These are phyloP conservation scores for Pistacia integerrima DNA, from an alignment of 345 rosid genomes.

Conservation along the genomic window DNA sequence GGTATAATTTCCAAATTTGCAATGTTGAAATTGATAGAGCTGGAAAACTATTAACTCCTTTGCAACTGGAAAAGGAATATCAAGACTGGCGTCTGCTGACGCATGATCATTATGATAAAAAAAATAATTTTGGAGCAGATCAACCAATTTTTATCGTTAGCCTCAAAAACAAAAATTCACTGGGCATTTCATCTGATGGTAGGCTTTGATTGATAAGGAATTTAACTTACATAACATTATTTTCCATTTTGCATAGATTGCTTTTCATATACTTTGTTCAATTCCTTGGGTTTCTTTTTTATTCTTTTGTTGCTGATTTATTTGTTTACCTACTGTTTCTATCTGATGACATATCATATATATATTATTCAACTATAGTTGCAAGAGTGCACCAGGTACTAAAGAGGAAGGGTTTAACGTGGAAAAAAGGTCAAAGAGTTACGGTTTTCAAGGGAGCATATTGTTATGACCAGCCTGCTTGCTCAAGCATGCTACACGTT, in stretches of 20 bases:
- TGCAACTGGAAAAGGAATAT: conserved; percentile 58
- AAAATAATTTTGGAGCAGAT: conserved; percentile 58
- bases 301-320: background rate
- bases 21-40: conserved; percentile 37
- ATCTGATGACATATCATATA: background rate
- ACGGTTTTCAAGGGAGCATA: conserved; percentile 72
- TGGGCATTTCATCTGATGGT: conserved; percentile 64
- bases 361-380: conserved; percentile 38
- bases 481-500: too few species aligned
- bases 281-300: background rate
- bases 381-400: conserved; percentile 57
- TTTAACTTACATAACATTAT: background rate
- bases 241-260: background rate
- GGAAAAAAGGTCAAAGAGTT: conserved; percentile 65
- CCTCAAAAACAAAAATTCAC: conserved; percentile 50
- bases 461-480: too few species aligned
- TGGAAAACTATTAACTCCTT: conserved; percentile 35
- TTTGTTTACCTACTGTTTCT: background rate
- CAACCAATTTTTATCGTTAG: conserved; percentile 42
- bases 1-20: conserved; percentile 14
- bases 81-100: conserved; percentile 65
- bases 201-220: conserved; percentile 20
- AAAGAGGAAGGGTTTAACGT: conserved; percentile 44
- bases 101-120: conserved; percentile 67
- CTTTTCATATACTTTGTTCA: background rate